Percentiles rank a stretch among this genome's conserved stretches.
Conservation (phyloP, 2,329 filamentous ascomycete species). For the Xylaria hypoxylon region DNA sequence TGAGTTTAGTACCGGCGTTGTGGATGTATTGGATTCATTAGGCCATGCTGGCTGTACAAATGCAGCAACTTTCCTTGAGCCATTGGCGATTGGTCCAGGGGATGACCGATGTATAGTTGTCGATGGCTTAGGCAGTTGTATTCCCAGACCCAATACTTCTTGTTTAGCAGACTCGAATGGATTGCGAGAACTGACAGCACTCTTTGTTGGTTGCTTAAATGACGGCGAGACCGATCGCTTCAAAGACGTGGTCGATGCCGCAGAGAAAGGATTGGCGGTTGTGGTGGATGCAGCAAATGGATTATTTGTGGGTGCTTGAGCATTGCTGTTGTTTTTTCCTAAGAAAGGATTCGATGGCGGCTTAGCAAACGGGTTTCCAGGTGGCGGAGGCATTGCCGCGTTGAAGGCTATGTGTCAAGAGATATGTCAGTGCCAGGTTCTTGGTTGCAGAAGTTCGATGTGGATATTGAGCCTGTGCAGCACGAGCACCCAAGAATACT, state of each 20-base stretch:
- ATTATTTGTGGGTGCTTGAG: slow-evolving; percentile 23
- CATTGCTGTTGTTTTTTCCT: slow-evolving; percentile 21
- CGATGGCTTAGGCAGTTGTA: slow-evolving; percentile 21
- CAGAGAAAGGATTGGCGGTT: slow-evolving; percentile 27
- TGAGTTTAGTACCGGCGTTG: background rate
- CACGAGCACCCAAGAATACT: background rate
- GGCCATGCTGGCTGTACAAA: slow-evolving; percentile 47
- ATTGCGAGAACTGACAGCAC: slow-evolving; percentile 21
- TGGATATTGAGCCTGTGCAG: background rate
- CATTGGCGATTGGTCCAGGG: background rate
- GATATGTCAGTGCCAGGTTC: slow-evolving; percentile 36
- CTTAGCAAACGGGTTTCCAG: slow-evolving; percentile 44
- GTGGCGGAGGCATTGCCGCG: slow-evolving; percentile 30
- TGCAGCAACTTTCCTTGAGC: slow-evolving; percentile 37
- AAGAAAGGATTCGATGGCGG: slow-evolving; percentile 42
- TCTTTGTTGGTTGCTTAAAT: slow-evolving; percentile 30
- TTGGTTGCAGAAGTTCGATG: slow-evolving; percentile 5
- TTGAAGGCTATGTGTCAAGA: slow-evolving; percentile 45
- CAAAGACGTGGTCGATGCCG: slow-evolving; percentile 14
- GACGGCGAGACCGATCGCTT: slow-evolving; percentile 36
- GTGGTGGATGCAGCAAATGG: slow-evolving; percentile 26
- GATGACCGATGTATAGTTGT: slow-evolving; percentile 1
- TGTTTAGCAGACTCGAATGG: slow-evolving; percentile 34
- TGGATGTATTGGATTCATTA: slow-evolving; percentile 30
- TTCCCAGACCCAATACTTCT: background rate